phyloP scores from a whole-genome alignment of 108 stramenopile genomes.

The Craspedostauros australis region DNA sequence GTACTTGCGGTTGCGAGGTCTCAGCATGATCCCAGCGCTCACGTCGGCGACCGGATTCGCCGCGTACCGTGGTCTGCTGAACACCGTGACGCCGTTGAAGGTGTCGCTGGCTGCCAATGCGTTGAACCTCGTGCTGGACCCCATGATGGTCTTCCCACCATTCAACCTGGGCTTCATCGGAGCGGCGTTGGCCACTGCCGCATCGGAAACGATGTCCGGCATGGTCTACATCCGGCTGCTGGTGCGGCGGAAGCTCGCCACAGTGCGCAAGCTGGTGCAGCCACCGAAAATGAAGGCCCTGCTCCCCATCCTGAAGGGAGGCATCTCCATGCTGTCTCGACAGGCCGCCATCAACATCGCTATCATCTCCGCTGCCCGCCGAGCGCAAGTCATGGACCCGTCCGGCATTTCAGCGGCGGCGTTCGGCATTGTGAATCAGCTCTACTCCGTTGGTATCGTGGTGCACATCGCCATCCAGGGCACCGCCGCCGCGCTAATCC shows the following conservation, averaged over 20 bases:
- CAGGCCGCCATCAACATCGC: constrained; percentile 64
- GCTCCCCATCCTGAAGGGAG: constrained; percentile 58
- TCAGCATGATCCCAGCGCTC: constrained; percentile 70
- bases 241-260: constrained; percentile 33
- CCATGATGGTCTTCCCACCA: constrained; percentile 57
- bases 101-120: constrained; percentile 63
- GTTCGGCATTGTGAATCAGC: constrained; percentile 79
- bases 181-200: constrained; percentile 68
- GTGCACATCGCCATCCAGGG: constrained; percentile 60
- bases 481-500: constrained; percentile 65
- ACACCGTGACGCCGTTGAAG: constrained; percentile 80
- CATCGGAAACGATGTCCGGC: constrained; percentile 49
- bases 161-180: constrained; percentile 57
- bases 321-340: constrained; percentile 59
- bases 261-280: constrained; percentile 32
- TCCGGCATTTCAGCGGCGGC: constrained; percentile 74
- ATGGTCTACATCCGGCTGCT: constrained; percentile 54
- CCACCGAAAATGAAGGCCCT: constrained; percentile 43
- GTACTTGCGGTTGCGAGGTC: constrained; percentile 62
- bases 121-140: constrained; percentile 69
- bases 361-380: constrained; percentile 58
- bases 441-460: constrained; percentile 63
- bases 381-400: constrained; percentile 70
- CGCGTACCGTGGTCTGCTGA: constrained; percentile 67
- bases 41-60: constrained; percentile 71